Conservation (phyloP, 2,329 filamentous ascomycete species). For the Cladosporium austrohemisphaericum region DNA sequence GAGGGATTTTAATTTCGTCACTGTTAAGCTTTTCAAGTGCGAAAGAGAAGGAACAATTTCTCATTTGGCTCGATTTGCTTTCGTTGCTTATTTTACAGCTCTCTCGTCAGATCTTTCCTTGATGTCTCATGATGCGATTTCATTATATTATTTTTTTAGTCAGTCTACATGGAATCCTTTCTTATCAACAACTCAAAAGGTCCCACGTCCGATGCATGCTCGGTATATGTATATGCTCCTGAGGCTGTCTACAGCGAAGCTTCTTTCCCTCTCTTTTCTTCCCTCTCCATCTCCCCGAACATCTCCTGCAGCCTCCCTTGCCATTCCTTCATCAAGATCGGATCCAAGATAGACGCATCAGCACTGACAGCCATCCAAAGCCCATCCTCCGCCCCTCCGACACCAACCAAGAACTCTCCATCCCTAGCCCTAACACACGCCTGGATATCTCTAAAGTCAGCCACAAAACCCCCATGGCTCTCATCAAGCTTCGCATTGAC, state of each 20-base stretch:
- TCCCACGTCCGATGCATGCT: too few relatives aligned
- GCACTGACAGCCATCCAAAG: conserved; percentile 41
- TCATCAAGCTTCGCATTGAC: conserved; percentile 20
- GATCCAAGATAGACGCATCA: conserved; percentile 35
- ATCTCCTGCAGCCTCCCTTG: conserved; percentile 22
- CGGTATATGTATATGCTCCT: too few relatives aligned
- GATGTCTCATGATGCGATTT: background rate
- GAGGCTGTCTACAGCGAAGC: background rate
- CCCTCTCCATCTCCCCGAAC: conserved; percentile 22
- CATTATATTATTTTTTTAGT: background rate
- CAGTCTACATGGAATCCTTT: background rate
- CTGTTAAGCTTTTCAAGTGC: background rate
- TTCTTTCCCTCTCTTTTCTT: background rate
- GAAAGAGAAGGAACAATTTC: background rate
- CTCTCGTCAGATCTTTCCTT: background rate
- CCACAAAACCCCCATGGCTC: conserved; percentile 32
- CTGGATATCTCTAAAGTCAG: conserved; percentile 36
- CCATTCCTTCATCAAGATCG: conserved; percentile 28
- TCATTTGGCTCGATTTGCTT: conserved; percentile 1
- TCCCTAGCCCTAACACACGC: conserved; percentile 44
- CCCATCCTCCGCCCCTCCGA: conserved; percentile 36
- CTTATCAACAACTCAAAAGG: background rate
- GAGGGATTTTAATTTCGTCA: conserved; percentile 18
- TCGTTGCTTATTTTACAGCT: too few relatives aligned
- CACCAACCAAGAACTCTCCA: conserved; percentile 45